Evolutionary conservation across 768 basidiomycete species (phyloP), one percentile per base, ranked within the genome.

Genomic region (Suillus tomentosus): DNA sequence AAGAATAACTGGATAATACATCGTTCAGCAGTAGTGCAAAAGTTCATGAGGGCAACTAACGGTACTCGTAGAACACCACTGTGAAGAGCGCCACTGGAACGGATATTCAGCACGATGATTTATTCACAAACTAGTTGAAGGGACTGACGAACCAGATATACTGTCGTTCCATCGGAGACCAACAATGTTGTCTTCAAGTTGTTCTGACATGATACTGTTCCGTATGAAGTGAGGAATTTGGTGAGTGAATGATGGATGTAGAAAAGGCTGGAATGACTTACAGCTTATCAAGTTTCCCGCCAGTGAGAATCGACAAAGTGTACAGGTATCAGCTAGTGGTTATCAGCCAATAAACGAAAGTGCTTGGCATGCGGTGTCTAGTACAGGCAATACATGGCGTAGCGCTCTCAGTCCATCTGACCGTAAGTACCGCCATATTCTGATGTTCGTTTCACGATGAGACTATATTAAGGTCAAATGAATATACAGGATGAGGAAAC

Each of bases 51-150:
- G 22, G 22, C n/a, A 24, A 24, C 55, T 15, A 2, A 39, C 37
- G 37, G 55, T 39, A 39, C n/a, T 56, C 55, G 24, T 56, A 56
- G 55, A 36, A 39, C 36, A 56, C 39, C 22, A 56, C 14, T 8
- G 55, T 56, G 22, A 56, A 37, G 55, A 13, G 7, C 11, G 14
- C 55, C 9, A 39, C 36, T 56, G 22, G 36, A 56, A 39, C 15
- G 1, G 13, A 15, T 39, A 9, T 24, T 56, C 8, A 56, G 55
- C 36, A 39, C 3, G 14, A 24, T 17, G 8, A 7, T 56, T 39
- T 22, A 15, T 39, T 39, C 54, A 37, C 36, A 14, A 36, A 37
- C 13, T 19, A 36, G 53, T 34, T 36, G 15, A 50, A 24, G 24
- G 48, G 1, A 24, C 48, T 27, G n/a, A 55, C 34, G 36, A 37